Conservation (phyloP, 179 eudicot genomes). For the Amaranthus tricolor region DNA sequence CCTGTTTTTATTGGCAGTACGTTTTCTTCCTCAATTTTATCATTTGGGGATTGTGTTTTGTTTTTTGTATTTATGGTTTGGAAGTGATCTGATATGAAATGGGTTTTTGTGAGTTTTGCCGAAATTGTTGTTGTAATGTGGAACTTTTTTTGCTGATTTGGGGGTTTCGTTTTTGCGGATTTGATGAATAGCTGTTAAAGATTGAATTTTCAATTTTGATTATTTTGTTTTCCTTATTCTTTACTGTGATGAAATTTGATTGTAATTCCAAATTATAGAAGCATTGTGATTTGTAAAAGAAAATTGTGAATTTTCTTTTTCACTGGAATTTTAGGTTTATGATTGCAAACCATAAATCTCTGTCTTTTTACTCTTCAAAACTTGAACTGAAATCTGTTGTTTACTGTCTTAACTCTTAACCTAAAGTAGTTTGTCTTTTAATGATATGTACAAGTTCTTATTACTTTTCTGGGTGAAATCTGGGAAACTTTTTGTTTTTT, state of each 20-base stretch:
- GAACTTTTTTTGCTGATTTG: not conserved
- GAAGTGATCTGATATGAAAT: constrained; percentile 6
- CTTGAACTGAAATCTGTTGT: not conserved
- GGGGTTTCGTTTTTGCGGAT: not conserved
- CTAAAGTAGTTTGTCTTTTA: not conserved
- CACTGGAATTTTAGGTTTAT: not conserved
- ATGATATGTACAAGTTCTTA: not conserved
- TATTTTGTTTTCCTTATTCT: constrained; percentile 1
- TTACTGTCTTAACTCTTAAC: not conserved
- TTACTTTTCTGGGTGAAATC: not conserved
- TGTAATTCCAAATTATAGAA: not conserved
- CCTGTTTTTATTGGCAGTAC: constrained; percentile 74
- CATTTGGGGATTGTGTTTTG: not conserved
- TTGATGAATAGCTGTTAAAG: not conserved
- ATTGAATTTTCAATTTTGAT: not conserved
- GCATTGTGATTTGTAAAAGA: not conserved
- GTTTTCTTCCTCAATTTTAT: constrained; percentile 22
- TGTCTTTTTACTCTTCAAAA: not conserved
- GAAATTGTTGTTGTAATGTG: not conserved
- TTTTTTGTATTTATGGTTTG: not conserved
- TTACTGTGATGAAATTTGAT: not conserved
- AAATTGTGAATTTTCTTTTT: not conserved
- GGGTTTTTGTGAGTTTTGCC: not conserved
- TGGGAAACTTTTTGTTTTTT: too few species aligned
- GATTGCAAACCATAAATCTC: not conserved